Evolutionary conservation across 176 grass and related monocot species (phyloP).

Genomic region (Luzula sylvatica): DNA sequence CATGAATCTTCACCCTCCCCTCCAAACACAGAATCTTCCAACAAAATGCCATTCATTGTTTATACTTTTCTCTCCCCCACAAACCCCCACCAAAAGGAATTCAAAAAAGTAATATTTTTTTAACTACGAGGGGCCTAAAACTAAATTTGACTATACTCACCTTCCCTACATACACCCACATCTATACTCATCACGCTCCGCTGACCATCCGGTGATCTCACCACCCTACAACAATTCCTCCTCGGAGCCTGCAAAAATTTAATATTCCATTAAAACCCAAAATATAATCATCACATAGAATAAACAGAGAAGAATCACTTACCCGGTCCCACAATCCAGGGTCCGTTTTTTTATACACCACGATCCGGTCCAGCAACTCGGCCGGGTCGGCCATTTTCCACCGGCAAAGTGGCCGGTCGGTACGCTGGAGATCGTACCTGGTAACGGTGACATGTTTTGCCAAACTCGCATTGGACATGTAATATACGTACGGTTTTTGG

Average conservation of each 20-base stretch:
- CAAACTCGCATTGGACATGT: constrained; percentile 29
- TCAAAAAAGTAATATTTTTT: background rate
- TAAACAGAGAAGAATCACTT: constrained; percentile 3
- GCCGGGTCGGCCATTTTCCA: constrained; percentile 85
- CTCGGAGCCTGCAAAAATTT: constrained; percentile 53
- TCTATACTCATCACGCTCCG: constrained; percentile 52
- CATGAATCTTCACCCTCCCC: background rate
- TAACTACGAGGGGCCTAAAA: too few species aligned
- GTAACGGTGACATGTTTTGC: constrained; percentile 51
- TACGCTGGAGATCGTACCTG: constrained; percentile 45
- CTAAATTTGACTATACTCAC: constrained; percentile 45
- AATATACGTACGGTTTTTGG: constrained; percentile 84
- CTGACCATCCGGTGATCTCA: constrained; percentile 32
- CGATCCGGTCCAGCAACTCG: constrained; percentile 51
- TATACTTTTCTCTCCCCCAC: background rate
- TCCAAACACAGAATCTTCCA: constrained; percentile 3
- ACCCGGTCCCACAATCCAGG: constrained; percentile 74
- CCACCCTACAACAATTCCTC: constrained; percentile 73
- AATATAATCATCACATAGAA: background rate
- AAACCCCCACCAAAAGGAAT: constrained; percentile 1
- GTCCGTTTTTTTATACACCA: constrained; percentile 80
- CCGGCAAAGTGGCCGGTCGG: constrained; percentile 58
- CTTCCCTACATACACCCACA: constrained; percentile 57
- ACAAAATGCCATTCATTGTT: background rate
- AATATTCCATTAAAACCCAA: background rate